Evolutionary conservation across 345 rosid genomes (phyloP).

Genomic region (Gynandropsis gynandra): DNA sequence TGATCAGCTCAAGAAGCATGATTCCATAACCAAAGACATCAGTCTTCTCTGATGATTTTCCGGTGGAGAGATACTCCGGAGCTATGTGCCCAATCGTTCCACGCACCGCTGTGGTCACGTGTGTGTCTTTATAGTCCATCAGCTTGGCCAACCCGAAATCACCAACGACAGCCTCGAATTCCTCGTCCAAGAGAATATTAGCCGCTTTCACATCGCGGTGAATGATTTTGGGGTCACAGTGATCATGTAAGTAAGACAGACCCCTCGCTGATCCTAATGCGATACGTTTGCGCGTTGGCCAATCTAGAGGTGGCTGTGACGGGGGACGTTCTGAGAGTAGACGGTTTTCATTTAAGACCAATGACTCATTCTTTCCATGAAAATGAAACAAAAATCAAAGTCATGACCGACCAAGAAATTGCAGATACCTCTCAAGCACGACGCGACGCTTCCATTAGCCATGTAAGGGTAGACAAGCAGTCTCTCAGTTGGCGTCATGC

Average conservation of each 20-base stretch:
- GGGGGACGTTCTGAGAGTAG: conserved; percentile 62
- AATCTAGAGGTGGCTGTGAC: conserved; percentile 73
- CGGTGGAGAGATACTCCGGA: conserved; percentile 89
- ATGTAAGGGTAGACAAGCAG: conserved; percentile 90
- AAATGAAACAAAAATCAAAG: background rate
- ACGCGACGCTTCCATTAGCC: conserved; percentile 98
- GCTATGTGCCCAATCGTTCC: conserved; percentile 97
- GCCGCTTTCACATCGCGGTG: conserved; percentile 99
- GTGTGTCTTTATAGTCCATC: conserved; percentile 95
- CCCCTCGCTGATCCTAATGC: conserved; percentile 95
- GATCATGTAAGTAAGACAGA: conserved; percentile 89
- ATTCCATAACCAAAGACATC: conserved; percentile 94
- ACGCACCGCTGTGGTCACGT: conserved; percentile 91
- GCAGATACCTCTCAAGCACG: conserved; percentile 74
- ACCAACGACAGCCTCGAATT: conserved; percentile 91
- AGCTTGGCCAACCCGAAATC: conserved; percentile 91
- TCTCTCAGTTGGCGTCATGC: conserved; percentile 95
- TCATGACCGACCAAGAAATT: background rate
- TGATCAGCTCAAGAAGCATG: conserved; percentile 89
- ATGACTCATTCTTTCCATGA: background rate
- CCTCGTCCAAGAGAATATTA: conserved; percentile 82
- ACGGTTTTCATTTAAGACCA: background rate
- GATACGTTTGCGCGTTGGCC: conserved; percentile 71
- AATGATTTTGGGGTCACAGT: conserved; percentile 92
- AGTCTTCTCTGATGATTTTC: conserved; percentile 93